Evolutionary conservation across 768 basidiomycete species (phyloP).

Genomic region (Rhodotorula paludigena): DNA sequence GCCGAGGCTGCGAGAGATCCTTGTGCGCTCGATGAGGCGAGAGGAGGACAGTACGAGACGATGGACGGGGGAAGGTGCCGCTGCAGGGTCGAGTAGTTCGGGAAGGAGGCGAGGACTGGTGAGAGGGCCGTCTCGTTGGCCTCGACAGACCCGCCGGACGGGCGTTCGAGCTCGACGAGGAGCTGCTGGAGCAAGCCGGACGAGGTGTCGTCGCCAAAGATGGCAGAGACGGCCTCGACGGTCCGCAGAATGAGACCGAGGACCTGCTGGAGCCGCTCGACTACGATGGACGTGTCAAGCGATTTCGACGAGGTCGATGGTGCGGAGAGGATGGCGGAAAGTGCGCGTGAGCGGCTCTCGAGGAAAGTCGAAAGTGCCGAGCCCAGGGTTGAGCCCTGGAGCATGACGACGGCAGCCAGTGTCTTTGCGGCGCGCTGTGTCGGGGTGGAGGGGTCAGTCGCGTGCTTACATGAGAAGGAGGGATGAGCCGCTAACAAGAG

Average conservation of each 20-base stretch:
- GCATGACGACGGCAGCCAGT: constrained; percentile 30
- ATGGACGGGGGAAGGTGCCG: constrained; percentile 38
- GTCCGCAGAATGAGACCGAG: constrained; percentile 28
- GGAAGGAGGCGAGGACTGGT: constrained; percentile 35
- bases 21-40: constrained; percentile 7
- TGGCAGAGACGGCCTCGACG: constrained; percentile 17
- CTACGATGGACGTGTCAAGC: background rate
- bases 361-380: constrained; percentile 28
- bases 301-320: background rate
- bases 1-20: background rate
- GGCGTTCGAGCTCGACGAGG: constrained; percentile 20
- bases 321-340: constrained; percentile 18
- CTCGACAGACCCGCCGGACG: background rate
- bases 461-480: background rate
- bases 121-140: background rate
- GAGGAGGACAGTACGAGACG: constrained; percentile 32
- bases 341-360: constrained; percentile 12
- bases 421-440: constrained; percentile 23
- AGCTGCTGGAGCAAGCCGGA: constrained; percentile 18
- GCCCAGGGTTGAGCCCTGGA: constrained; percentile 20
- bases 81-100: constrained; percentile 37
- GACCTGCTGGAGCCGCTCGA: background rate
- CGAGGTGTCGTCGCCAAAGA: constrained; percentile 6
- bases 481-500: background rate
- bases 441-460: background rate